Evolutionary conservation across 345 rosid genomes (phyloP).

Genomic region (Salix arbutifolia): DNA sequence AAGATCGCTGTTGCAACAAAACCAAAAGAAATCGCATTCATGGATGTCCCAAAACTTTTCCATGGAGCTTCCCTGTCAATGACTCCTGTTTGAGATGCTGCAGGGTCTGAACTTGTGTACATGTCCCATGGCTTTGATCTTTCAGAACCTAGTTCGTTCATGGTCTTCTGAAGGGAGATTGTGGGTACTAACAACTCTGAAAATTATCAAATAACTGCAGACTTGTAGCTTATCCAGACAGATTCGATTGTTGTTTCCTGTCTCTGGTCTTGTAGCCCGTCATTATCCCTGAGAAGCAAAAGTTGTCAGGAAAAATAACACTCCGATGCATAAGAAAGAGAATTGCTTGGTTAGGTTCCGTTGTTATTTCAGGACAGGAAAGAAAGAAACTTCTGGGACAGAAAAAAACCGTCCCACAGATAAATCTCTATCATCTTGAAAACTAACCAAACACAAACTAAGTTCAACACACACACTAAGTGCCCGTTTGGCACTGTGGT

Average conservation of each 20-base stretch:
- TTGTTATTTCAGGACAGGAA: too few species aligned
- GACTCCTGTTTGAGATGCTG: slow-evolving; percentile 26
- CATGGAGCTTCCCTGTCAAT: slow-evolving; percentile 45
- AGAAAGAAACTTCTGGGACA: too few species aligned
- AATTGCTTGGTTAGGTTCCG: neutral
- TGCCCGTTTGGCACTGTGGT: too few species aligned
- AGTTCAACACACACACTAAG: neutral
- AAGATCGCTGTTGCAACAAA: slow-evolving; percentile 91
- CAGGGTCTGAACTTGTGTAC: slow-evolving; percentile 41
- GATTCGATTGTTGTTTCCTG: neutral
- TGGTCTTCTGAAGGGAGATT: slow-evolving; percentile 7
- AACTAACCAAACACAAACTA: neutral
- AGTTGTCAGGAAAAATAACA: neutral
- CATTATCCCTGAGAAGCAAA: neutral
- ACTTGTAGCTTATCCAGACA: neutral
- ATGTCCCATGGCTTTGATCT: slow-evolving; percentile 56
- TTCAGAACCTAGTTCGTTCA: slow-evolving; percentile 49
- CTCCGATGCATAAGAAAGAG: too few species aligned
- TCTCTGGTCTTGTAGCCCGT: neutral
- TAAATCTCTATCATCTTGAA: too few species aligned
- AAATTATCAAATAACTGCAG: neutral
- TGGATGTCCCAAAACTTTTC: slow-evolving; percentile 62
- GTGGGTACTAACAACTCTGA: neutral
- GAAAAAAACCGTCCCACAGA: too few species aligned
- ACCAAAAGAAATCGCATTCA: slow-evolving; percentile 82